phyloP scores from a whole-genome alignment of 139 green algal species.

The Micromonas commoda region DNA sequence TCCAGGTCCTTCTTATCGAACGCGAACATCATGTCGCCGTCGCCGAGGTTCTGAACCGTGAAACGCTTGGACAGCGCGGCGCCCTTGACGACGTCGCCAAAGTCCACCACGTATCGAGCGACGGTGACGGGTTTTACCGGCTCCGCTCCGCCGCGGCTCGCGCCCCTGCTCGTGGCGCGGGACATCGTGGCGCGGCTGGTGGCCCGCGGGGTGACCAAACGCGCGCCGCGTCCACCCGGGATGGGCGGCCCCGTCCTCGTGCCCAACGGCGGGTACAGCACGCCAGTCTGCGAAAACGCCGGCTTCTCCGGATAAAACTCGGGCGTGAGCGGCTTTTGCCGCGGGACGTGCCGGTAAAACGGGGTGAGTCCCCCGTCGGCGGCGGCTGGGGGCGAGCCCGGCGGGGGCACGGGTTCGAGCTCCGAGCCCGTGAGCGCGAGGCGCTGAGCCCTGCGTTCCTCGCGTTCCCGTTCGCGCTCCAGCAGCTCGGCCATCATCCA shows the following conservation, averaged over 20 bases:
- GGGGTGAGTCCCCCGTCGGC: too few species aligned
- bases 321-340: too few species aligned
- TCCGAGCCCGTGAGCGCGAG: background rate
- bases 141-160: slow-evolving; percentile 1
- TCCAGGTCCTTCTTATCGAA: slow-evolving; percentile 57
- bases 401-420: too few species aligned
- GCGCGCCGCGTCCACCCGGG: too few species aligned
- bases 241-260: too few species aligned
- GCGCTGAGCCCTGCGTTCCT: background rate
- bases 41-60: slow-evolving; percentile 56
- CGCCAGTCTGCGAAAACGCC: too few species aligned
- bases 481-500: slow-evolving; percentile 45
- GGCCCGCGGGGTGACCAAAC: too few species aligned
- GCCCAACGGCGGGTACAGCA: too few species aligned
- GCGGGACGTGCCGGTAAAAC: too few species aligned
- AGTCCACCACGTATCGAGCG: slow-evolving; percentile 66
- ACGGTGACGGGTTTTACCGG: slow-evolving; percentile 25
- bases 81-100: slow-evolving; percentile 67
- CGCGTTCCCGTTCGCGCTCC: slow-evolving; percentile 27
- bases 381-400: background rate
- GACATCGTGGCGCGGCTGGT: too few species aligned
- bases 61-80: slow-evolving; percentile 49
- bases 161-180: background rate
- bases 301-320: too few species aligned
- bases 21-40: slow-evolving; percentile 45